Evolutionary conservation across 2,329 filamentous ascomycete species (phyloP), one percentile per base, ranked within the genome.

Genomic region (Tolypocladium tundrense): DNA sequence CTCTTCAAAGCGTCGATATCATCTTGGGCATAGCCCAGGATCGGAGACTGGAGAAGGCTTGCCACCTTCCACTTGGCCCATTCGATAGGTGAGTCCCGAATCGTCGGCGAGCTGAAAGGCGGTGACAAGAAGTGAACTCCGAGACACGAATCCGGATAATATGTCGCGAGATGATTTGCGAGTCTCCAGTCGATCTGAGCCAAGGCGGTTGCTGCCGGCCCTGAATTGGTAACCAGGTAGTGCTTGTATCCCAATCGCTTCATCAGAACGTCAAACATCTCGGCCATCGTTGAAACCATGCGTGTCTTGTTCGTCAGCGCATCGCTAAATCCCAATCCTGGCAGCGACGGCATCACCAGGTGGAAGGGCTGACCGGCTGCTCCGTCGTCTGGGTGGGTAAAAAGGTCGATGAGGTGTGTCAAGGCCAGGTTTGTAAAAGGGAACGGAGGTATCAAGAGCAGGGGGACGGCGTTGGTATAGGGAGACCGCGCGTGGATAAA

Each of bases 241-340:
- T 76, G 69, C 11, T 72, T 61, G 65, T 89, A 88, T 1, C 77
- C 79, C 8, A 88, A 71, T 35, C 80, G 75, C 54, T 69, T 69
- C 86, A 89, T 89, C 57, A 89, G 65, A 0, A 65, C 69, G 64
- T 86, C 73, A 56, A 88, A 77, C 14, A 86, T 69, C 2, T 76
- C 74, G 0, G 83, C 84, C 0, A 83, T 82, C 14, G 77, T 73
- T 7, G 73, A 67, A 57, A 84, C 69, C n/a, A 78, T 76, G 65
- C 79, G 74, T 9, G 70, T 71, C 53, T 78, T 77, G 57, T 75
- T 75, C 1, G 76, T 73, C 43, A 86, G 75, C 2, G 84, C 75
- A 67, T 88, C 85, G 67, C 85, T 87, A 65, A 88, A 89, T 19
- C 84, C 86, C 52, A 87, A 74, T 0, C 85, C 86, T 0, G 86